Evolutionary conservation across 441 rosid genomes (phyloP), one percentile per base, ranked within the genome.

Genomic region (Pelargonium fulgidum): DNA sequence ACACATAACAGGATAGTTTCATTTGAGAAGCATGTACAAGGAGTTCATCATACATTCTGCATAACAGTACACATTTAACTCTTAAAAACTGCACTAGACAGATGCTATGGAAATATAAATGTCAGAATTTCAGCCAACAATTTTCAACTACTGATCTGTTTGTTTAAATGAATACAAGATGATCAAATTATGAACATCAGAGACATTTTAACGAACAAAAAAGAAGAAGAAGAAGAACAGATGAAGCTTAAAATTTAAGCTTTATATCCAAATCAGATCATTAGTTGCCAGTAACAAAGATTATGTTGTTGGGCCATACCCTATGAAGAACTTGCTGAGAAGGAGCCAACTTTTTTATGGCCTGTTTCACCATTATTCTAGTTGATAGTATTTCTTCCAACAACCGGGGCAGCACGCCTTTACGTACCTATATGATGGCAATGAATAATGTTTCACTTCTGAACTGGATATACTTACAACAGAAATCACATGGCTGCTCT

Each of bases 361-460:
- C 94, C 73, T 82, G 90, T 77, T 92, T 94, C 76, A 94, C 90
- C 98, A 94, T 90, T 82, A 94, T 84, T 81, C 99, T 87, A 48
- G 98, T 92, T 20, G 98, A 89, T 75, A 92, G 80, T 82, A 94
- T 92, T 90, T 94, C 99, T 76, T 92, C 98, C 73, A 94, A 75
- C 20, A 94, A 82, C 71, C 90, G 92, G 74, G 99, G 97, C 45
- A 94, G 78, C 70, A 92, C 75, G 62, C 99, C 99, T 81, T 85
- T 86, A 62, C 87, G 87, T 56, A 84, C 83, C 99, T 94, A 81
- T 68, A 70, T 56, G 77, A 75, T 52, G 73, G 70, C 48, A 70
- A 72, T 65, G 41, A 75, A 68, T 20, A 36, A 33, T n/a, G 44
- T 7, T 50, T 67, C 7, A 69, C 13, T 39, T 48, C 26, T 42